These are phyloP conservation scores for Magnaporthiopsis incrustans DNA, from an alignment of 2,329 filamentous ascomycete species.

Conservation along the genomic window DNA sequence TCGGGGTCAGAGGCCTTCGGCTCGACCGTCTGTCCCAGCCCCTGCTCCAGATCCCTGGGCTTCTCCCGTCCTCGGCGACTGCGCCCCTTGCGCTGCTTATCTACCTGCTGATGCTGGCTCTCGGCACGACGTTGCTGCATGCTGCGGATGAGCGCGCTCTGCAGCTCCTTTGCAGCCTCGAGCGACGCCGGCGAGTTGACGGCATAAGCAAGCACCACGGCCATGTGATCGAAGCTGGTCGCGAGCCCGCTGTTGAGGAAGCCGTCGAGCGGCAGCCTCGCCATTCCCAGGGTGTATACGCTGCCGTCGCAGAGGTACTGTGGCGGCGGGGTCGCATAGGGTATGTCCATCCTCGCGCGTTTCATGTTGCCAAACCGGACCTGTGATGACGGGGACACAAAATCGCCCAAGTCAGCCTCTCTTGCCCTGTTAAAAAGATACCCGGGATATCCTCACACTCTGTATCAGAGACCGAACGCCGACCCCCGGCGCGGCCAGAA, in stretches of 20 bases:
- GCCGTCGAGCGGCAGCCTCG: not conserved
- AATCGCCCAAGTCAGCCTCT: not conserved
- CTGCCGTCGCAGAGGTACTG: constrained; percentile 8
- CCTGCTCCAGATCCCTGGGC: not conserved
- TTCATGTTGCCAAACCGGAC: constrained; percentile 6
- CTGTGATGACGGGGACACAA: not conserved
- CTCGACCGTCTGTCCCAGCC: not conserved
- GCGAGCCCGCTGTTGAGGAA: constrained; percentile 1
- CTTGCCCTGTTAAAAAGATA: not conserved
- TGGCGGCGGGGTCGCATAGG: not conserved
- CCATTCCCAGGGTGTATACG: constrained; percentile 2
- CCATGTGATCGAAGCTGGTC: not conserved
- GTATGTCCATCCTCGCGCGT: not conserved
- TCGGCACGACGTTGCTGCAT: not conserved
- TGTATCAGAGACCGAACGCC: constrained; percentile 7
- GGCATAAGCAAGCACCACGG: constrained; percentile 3
- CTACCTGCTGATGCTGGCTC: not conserved
- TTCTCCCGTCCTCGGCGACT: not conserved
- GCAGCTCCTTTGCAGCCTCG: constrained; percentile 2
- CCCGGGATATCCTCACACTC: not conserved
- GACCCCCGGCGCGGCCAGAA: constrained; percentile 5
- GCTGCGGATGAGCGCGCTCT: constrained; percentile 3
- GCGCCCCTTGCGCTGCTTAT: not conserved
- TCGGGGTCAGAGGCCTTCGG: constrained; percentile 12
- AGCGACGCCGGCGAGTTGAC: constrained; percentile 2